These are phyloP conservation scores for Pythium aphanidermatum DNA, from an alignment of 352 stramenopile species.

Conservation along the genomic window DNA sequence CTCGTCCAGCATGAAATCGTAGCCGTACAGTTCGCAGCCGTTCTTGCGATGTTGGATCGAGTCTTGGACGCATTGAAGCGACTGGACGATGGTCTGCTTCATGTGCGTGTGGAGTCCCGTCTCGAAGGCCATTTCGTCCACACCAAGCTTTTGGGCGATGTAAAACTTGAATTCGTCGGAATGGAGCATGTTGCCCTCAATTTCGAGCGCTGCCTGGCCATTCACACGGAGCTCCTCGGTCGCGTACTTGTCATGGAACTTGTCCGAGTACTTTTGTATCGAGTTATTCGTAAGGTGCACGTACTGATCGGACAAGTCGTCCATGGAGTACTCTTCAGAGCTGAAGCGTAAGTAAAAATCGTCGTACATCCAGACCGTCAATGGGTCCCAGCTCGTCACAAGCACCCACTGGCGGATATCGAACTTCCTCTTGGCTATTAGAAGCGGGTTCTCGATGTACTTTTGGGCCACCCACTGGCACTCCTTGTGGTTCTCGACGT, in stretches of 20 bases:
- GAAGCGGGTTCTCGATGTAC: constrained; percentile 86
- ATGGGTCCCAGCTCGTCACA: constrained; percentile 90
- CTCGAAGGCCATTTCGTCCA: constrained; percentile 33
- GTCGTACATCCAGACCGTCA: constrained; percentile 91
- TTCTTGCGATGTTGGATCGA: constrained; percentile 84
- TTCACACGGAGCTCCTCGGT: too few relatives aligned
- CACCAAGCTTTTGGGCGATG: constrained; percentile 23
- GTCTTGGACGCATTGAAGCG: constrained; percentile 85
- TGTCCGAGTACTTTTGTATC: constrained; percentile 90
- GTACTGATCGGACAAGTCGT: constrained; percentile 84
- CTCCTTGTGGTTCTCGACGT: constrained; percentile 84
- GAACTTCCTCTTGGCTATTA: constrained; percentile 88
- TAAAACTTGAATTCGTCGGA: constrained; percentile 71
- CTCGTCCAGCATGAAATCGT: constrained; percentile 93
- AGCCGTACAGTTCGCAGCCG: constrained; percentile 91
- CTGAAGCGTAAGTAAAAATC: constrained; percentile 91
- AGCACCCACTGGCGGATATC: constrained; percentile 93
- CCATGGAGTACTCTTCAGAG: constrained; percentile 73
- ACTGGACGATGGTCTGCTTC: constrained; percentile 81
- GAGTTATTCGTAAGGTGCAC: constrained; percentile 94
- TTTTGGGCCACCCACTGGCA: constrained; percentile 86
- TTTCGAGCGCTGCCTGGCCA: constrained; percentile 43
- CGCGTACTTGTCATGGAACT: constrained; percentile 78
- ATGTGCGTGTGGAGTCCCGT: constrained; percentile 66
- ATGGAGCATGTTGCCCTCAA: constrained; percentile 74